Percentiles rank a stretch among this genome's conserved stretches.
Conservation (phyloP, 1,284 basidiomycete species). For the Sporisorium sorghi region DNA sequence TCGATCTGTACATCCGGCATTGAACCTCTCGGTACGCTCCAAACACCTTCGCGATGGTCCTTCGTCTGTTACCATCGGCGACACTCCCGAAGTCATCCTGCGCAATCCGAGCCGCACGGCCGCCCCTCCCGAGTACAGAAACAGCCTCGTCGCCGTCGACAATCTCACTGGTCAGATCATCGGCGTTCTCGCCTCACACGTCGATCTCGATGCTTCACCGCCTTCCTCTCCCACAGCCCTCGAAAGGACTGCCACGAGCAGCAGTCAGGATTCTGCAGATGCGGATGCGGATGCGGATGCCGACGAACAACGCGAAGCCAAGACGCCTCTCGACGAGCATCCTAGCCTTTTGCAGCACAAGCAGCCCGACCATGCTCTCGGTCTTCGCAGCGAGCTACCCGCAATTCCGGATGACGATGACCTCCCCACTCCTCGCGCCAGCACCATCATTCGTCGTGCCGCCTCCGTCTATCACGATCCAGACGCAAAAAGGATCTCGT, state of each 20-base stretch:
- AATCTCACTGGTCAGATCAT: constrained; percentile 56
- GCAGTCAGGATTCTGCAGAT: constrained; percentile 6
- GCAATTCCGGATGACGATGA: neutral
- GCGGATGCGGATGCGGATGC: constrained; percentile 3
- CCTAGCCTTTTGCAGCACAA: constrained; percentile 2
- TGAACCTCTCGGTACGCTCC: constrained; percentile 11
- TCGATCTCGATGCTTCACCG: constrained; percentile 26
- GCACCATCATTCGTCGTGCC: constrained; percentile 22
- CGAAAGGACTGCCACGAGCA: neutral
- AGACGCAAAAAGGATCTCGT: constrained; percentile 2
- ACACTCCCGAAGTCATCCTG: constrained; percentile 14
- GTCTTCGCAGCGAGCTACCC: neutral
- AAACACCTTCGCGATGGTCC: constrained; percentile 22
- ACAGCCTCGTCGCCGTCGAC: constrained; percentile 59
- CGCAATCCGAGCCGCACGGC: constrained; percentile 6
- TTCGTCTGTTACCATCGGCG: constrained; percentile 15
- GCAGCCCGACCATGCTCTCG: neutral
- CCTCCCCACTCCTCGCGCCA: constrained; percentile 14
- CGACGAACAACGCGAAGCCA: constrained; percentile 18
- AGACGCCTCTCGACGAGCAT: constrained; percentile 32
- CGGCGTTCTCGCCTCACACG: constrained; percentile 49
- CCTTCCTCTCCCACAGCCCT: neutral
- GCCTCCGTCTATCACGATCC: constrained; percentile 35
- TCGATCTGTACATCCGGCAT: neutral
- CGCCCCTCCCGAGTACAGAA: constrained; percentile 33